These are phyloP conservation scores for Alternaria rosae DNA, from an alignment of 2,329 filamentous ascomycete genomes.

Conservation along the genomic window DNA sequence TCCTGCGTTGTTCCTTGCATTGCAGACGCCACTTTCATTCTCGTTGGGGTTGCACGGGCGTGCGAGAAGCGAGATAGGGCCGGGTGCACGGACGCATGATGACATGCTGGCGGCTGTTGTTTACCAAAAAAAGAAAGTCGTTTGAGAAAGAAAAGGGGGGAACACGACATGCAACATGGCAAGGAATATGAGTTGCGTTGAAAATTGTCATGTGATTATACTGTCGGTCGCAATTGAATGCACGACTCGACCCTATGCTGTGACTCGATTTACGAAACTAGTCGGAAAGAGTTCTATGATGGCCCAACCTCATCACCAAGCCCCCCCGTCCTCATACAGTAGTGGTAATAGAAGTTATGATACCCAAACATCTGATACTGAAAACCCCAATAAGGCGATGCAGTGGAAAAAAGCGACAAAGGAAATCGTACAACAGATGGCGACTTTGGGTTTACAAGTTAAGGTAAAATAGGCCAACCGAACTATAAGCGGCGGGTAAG, in stretches of 20 bases:
- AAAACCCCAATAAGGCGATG: neutral
- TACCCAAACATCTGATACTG: neutral
- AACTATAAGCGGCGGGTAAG: neutral
- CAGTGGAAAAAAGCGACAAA: neutral
- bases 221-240: neutral
- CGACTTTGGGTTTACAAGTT: slow-evolving; percentile 2
- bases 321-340: neutral
- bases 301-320: neutral
- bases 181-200: neutral
- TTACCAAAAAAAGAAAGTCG: neutral
- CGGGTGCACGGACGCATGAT: neutral
- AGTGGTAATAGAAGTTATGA: neutral
- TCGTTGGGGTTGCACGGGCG: neutral
- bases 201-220: neutral
- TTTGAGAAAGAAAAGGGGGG: neutral
- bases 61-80: neutral
- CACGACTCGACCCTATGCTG: neutral
- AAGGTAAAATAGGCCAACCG: neutral
- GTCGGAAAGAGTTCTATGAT: neutral
- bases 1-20: neutral
- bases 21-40: neutral
- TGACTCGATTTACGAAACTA: neutral
- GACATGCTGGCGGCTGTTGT: neutral
- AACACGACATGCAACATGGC: neutral
- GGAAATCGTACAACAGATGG: neutral